Evolutionary conservation across 768 basidiomycete genomes (phyloP).

Genomic region (Leccinum longicurvipes): DNA sequence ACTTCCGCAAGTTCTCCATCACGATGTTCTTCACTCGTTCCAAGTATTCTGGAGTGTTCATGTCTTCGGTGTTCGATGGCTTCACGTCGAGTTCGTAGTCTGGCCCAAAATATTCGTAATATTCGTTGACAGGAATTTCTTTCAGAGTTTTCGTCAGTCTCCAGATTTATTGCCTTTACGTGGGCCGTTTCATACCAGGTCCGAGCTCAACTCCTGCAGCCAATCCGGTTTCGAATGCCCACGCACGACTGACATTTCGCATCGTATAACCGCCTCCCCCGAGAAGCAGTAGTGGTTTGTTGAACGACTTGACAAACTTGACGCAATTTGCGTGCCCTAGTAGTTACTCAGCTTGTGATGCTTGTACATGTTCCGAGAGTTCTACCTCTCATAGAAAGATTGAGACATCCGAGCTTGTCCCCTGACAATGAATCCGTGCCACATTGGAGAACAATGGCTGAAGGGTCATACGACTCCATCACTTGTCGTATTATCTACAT

Average conservation of each 20-base stretch:
- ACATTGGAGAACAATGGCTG: constrained; percentile 94
- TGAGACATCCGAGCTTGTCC: constrained; percentile 93
- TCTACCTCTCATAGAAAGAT: constrained; percentile 90
- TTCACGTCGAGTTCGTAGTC: constrained; percentile 96
- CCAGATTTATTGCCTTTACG: background rate
- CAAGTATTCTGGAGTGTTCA: constrained; percentile 91
- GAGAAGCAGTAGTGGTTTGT: constrained; percentile 87
- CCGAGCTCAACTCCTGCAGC: constrained; percentile 96
- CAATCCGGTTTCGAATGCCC: constrained; percentile 97
- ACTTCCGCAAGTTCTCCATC: constrained; percentile 83
- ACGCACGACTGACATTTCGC: constrained; percentile 93
- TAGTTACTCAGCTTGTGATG: constrained; percentile 1
- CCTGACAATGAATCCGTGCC: constrained; percentile 96
- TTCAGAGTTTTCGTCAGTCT: constrained; percentile 8
- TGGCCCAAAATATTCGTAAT: constrained; percentile 98
- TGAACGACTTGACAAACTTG: constrained; percentile 94
- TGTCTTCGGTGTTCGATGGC: constrained; percentile 90
- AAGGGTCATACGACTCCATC: constrained; percentile 92
- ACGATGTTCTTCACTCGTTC: constrained; percentile 91
- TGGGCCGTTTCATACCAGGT: constrained; percentile 47
- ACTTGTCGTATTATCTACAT: constrained; percentile 87
- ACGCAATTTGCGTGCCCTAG: constrained; percentile 96
- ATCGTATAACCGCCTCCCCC: constrained; percentile 99
- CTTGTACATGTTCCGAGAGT: background rate
- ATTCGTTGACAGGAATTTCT: constrained; percentile 99